These are phyloP conservation scores for Mycena belliarum DNA, from an alignment of 768 basidiomycete genomes.

Conservation along the genomic window DNA sequence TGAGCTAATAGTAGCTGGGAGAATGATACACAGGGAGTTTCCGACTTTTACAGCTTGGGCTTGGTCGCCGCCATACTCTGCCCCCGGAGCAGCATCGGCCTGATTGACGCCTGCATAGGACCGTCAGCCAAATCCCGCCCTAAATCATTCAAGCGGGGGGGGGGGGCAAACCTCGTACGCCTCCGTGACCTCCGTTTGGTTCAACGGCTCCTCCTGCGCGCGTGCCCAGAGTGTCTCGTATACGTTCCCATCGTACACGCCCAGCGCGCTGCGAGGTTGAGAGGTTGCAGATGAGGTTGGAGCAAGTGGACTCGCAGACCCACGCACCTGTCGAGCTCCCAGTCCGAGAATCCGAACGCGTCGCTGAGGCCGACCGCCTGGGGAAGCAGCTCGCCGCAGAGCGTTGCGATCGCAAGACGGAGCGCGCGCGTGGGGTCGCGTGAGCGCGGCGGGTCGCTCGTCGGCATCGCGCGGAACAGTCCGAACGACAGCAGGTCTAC, in stretches of 20 bases:
- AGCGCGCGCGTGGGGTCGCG: conserved; percentile 49
- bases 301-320: not conserved
- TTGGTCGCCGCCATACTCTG: conserved; percentile 37
- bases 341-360: conserved; percentile 74
- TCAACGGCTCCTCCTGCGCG: conserved; percentile 61
- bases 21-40: no score
- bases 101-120: conserved; percentile 43
- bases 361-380: conserved; percentile 70
- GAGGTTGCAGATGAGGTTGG: not conserved
- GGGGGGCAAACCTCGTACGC: conserved; percentile 54
- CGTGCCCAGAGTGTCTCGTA: conserved; percentile 69
- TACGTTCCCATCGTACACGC: conserved; percentile 61
- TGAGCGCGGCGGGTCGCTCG: conserved; percentile 14
- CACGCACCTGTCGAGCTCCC: conserved; percentile 66
- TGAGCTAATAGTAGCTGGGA: no score
- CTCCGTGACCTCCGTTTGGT: conserved; percentile 48
- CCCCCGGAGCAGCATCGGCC: conserved; percentile 52
- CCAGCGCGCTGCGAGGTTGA: conserved; percentile 50
- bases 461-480: conserved; percentile 33
- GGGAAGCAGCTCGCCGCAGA: conserved; percentile 57
- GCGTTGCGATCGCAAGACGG: conserved; percentile 47
- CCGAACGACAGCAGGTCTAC: conserved; percentile 61
- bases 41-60: no score
- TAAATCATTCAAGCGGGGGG: not conserved
- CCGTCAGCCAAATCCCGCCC: not conserved